Evolutionary conservation across 2,329 filamentous ascomycete species (phyloP), one percentile per base, ranked within the genome.

Genomic region (Cercospora sp.): DNA sequence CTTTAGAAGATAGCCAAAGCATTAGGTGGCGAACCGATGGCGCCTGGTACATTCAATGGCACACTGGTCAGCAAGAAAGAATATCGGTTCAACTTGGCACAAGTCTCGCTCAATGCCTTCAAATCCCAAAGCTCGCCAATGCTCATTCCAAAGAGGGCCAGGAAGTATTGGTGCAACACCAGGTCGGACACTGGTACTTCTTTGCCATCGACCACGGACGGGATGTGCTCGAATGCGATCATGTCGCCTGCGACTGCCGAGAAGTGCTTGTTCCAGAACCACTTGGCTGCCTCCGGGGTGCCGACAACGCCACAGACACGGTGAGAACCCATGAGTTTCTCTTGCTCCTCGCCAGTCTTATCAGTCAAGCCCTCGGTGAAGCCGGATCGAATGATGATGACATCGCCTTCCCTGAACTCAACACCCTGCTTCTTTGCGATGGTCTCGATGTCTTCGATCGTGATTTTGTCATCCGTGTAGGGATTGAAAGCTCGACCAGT

Each of bases 201-300:
- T 30, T 70, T 70, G 2, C 76, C 77, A 34, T 74, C 69, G 34
- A 71, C 62, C 32, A 69, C 61, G 5, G 78, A 77, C 1, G 80
- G 79, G 53, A 78, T 76, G 9, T 74, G 73, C 72, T 88, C 87
- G 69, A 86, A 85, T 5, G 80, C 81, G 9, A 86, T 84, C 60
- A 83, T 82, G 67, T 89, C 87, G 2, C 86, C 85, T 0, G 83
- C 87, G 0, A 88, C 82, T 1, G 87, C 87, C 0, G 85, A 79
- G 71, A 89, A 87, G 13, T 81, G 78, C 61, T 84, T 81, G 64
- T 88, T 83, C 86, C 86, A 89, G 18, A 88, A 78, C 86, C 87
- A 89, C 43, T 82, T 80, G 13, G 87, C 79, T 6, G 82, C 83
- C 5, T 80, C 81, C 16, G 83, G 79, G 2, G 81, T 82, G 0